Evolutionary conservation across 257 asterid genomes (phyloP).

Genomic region (Striga asiatica): DNA sequence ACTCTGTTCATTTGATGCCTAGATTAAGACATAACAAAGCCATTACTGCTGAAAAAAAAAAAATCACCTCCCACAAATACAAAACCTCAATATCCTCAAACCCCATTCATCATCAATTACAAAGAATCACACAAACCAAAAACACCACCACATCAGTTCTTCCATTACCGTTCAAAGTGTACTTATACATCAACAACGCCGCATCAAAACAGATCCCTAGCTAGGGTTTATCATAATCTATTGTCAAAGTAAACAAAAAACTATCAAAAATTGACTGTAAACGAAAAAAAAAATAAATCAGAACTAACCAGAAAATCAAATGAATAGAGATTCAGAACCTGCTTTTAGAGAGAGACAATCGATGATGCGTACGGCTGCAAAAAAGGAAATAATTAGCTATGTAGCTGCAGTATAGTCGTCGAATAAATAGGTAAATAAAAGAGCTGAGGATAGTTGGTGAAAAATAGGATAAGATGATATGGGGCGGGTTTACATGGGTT

Average conservation of each 20-base stretch:
- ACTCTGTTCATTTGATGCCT: neutral
- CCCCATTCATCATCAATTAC: neutral
- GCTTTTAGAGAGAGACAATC: neutral
- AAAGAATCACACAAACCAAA: neutral
- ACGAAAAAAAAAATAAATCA: neutral
- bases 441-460: conserved; percentile 19
- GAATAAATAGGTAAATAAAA: conserved; percentile 6
- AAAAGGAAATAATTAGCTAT: conserved; percentile 12
- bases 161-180: neutral
- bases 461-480: conserved; percentile 39
- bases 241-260: neutral
- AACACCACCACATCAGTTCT: neutral
- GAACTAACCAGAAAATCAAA: conserved; percentile 36
- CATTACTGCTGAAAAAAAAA: neutral
- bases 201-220: conserved; percentile 12
- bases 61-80: neutral
- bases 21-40: neutral
- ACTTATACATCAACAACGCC: neutral
- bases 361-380: conserved; percentile 7
- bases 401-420: conserved; percentile 5
- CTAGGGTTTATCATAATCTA: conserved; percentile 29
- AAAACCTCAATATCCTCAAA: neutral
- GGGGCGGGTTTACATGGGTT: conserved; percentile 15
- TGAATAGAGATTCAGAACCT: neutral
- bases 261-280: no score